Base-by-base conservation (phyloP, 805 yeast species). In the Candida tibetensis region DNA sequence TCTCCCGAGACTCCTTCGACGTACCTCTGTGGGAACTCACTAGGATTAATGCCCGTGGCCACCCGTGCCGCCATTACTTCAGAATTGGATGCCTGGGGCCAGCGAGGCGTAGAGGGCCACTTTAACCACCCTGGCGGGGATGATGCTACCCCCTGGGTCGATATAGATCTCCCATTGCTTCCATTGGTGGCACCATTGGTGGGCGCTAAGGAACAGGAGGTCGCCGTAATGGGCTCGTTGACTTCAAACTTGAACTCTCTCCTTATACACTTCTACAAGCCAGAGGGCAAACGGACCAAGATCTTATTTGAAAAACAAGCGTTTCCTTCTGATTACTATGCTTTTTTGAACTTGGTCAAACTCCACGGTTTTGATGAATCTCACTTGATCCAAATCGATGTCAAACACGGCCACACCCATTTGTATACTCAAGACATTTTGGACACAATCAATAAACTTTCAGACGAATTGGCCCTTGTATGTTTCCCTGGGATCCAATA, bases 1-100 rank as follows among this genome's bases (percentile, higher is more conserved):
- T 67, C 74, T 16, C 18, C 35, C 14, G 21, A 5, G 6, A 22
- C 35, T 22, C 22, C 12, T 28, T 17, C 28, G 32, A 35, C 19
- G 3, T 91, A 90, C 55, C 67, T 90, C 32, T 88, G 96, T 62
- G 98, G 98, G 2, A 91, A 90, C 65, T 87, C 96, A n/a, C 75
- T 90, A 5, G 98, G 98, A 0, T 64, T 90, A 42, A 85, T 88
- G 90, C 97, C 98, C 0, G 66, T 61, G 35, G 54, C 66, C 5
- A 81, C 90, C 0, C 66, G 76, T 23, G 45, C 47, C 5, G 84
- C 85, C 12, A 65, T 90, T 12, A 60, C 62, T 34, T 71, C 66
- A 28, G 97, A 90, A 58, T 64, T 90, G 34, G 75, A 79, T 46
- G 95, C 93, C 0, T 90, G 98, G 98, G 69, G 77, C 21, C 68